Base-by-base conservation (phyloP, 139 green algal species). In the Penium margaritaceum region DNA sequence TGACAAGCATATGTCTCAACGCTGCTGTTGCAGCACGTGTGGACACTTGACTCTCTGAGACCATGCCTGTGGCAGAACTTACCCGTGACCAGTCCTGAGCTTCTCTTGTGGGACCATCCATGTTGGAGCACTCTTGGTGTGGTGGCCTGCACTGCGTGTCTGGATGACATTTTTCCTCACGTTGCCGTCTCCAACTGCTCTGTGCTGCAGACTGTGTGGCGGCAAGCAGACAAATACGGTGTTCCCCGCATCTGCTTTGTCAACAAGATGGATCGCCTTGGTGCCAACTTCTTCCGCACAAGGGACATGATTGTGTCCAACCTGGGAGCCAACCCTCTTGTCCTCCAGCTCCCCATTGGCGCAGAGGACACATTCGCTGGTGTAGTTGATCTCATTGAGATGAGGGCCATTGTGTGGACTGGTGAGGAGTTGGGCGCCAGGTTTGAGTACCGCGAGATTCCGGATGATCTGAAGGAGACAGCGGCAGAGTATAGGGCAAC, bases 201-300 rank as follows among this genome's bases (percentile, higher is more conserved):
- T n/a, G n/a, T n/a, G n/a, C 36, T 0, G 17, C 66, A 74, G 66
- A 88, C 84, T 24, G 94, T 99, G 75, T 99, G 95, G 95, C 90
- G 95, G 70, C 94, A 99, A 89, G 94, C 93, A 58, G 91, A 97
- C 87, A 96, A 96, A 85, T 99, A 98, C 86, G 88, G 81, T 34
- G 84, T 96, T 54, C 92, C 92, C 1, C 89, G 95, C 67, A 92
- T 99, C 82, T 96, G 90, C 85, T 99, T 97, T 71, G 91, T 99
- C 19, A 99, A 99, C 90, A 99, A 99, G 89, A 99, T 99, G 95
- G 95, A 99, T 87, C 86, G 95, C 47, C 89, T 97, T 87, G 95
- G 95, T 27, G 95, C 95, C 70, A 91, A 99, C 89, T 99, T 97
- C 84, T 94, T 88, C 85, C 55, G 75, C 33, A 83, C 76, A 7